Evolutionary conservation across 495 filamentous ascomycete genomes (phyloP), one percentile per base, ranked within the genome.

Genomic region (Bacidia rubella): DNA sequence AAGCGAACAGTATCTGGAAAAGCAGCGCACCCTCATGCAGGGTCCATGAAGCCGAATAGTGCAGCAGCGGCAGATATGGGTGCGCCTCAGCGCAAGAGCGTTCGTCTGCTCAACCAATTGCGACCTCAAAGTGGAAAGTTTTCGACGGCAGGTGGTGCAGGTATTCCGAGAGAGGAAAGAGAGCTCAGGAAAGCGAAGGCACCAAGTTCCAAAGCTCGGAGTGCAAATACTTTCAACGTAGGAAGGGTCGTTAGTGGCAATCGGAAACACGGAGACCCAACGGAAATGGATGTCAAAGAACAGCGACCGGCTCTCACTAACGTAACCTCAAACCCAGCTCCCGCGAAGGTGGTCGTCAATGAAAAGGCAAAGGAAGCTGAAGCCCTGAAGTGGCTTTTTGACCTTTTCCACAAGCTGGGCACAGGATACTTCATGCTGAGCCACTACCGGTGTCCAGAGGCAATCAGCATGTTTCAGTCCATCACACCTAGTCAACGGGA

Each of bases 1-100:
- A 95, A 94, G 68, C 76, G 89, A 54, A 94, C 88, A 3, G 75
- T 90, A 15, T 90, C 89, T 25, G 89, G 89, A 2, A 85, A 90
- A 59, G 19, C 47, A 21, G 47, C 17, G 19, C 26, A 50, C 38
- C 23, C 47, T 11, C 11, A 22, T 21, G n/a, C 47, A 11, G 78
- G 85, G 56, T 66, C 79, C 11, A 67, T 72, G 51, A 47, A 53
- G 41, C 23, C 55, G 24, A 42, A 39, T 19, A 53, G 41, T 38
- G 47, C 50, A 24, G 35, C 51, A 9, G 32, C 54, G 10, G 73
- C 77, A 50, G 85, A 89, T 60, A 81, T 82, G 38, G 77, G 79
- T 24, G 80, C 81, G 38, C 81, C 81, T 7, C 82, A 85, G 54
- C 74, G 89, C 60, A 78, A 89, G 60, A 94, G 89, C 57, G 80